Evolutionary conservation across 2,329 filamentous ascomycete genomes (phyloP).

Genomic region (Penicillium sclerotigenum): DNA sequence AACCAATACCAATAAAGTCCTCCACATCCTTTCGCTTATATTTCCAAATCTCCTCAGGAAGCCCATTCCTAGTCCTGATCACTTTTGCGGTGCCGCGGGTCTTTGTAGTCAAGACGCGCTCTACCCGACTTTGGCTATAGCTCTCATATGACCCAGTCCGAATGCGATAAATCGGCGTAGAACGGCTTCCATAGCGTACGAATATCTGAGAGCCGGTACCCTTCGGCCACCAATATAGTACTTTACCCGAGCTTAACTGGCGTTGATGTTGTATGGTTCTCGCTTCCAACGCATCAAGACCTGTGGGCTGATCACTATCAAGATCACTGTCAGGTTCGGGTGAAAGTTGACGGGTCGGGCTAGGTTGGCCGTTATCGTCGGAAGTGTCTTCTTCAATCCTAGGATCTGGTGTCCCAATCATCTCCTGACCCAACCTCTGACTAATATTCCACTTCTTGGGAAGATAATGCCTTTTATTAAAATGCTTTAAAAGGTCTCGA

Average conservation of each 20-base stretch:
- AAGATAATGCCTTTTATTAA: neutral
- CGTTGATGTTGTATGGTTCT: slow-evolving; percentile 7
- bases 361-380: too few species aligned
- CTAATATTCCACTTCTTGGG: neutral
- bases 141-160: slow-evolving; percentile 12
- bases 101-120: slow-evolving; percentile 1
- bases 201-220: slow-evolving; percentile 18
- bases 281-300: slow-evolving; percentile 2
- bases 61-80: neutral
- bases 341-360: too few species aligned
- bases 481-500: rapidly evolving
- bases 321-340: neutral
- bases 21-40: slow-evolving; percentile 10
- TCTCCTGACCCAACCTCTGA: rapidly evolving
- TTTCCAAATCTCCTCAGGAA: slow-evolving; percentile 4
- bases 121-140: slow-evolving; percentile 4
- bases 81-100: slow-evolving; percentile 7
- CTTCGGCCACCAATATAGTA: slow-evolving; percentile 18
- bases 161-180: slow-evolving; percentile 14
- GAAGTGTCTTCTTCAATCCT: neutral
- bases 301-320: rapidly evolving
- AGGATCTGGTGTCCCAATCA: neutral
- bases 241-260: slow-evolving; percentile 4
- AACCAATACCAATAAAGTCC: slow-evolving; percentile 17
- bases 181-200: slow-evolving; percentile 12